Evolutionary conservation across 2,329 filamentous ascomycete genomes (phyloP).

Genomic region (Ophiostoma australiae): DNA sequence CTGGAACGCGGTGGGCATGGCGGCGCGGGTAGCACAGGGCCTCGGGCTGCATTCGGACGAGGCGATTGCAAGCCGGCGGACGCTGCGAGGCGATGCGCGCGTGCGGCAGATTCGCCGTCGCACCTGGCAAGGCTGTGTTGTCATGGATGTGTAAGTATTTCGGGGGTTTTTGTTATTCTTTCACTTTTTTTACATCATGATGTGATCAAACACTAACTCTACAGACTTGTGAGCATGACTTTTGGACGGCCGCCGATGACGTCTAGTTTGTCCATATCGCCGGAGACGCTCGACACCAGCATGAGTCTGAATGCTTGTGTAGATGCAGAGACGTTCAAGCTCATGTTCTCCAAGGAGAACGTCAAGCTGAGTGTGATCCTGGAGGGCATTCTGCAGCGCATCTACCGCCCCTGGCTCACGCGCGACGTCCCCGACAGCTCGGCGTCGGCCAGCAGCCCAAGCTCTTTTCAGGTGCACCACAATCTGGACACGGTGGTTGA

Average conservation of each 20-base stretch:
- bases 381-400: slow-evolving; percentile 23
- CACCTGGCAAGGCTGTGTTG: not conserved
- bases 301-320: not conserved
- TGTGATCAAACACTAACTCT: slow-evolving; percentile 10
- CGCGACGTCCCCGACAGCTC: slow-evolving; percentile 15
- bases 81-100: not conserved
- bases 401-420: slow-evolving; percentile 24
- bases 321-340: slow-evolving; percentile 12
- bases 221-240: slow-evolving; percentile 24
- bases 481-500: slow-evolving; percentile 23
- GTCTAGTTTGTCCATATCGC: slow-evolving; percentile 21
- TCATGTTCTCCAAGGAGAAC: slow-evolving; percentile 21
- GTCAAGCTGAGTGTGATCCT: slow-evolving; percentile 23
- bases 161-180: not conserved
- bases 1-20: slow-evolving; percentile 42
- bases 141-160: not conserved
- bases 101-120: not conserved
- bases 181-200: not conserved
- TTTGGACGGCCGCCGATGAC: slow-evolving; percentile 25
- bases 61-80: not conserved
- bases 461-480: slow-evolving; percentile 9
- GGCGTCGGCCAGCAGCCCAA: not conserved
- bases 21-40: slow-evolving; percentile 40
- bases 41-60: slow-evolving; percentile 39
- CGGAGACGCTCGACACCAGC: slow-evolving; percentile 12